Conservation (phyloP, 441 rosid species). For the Jatropha podagrica region DNA sequence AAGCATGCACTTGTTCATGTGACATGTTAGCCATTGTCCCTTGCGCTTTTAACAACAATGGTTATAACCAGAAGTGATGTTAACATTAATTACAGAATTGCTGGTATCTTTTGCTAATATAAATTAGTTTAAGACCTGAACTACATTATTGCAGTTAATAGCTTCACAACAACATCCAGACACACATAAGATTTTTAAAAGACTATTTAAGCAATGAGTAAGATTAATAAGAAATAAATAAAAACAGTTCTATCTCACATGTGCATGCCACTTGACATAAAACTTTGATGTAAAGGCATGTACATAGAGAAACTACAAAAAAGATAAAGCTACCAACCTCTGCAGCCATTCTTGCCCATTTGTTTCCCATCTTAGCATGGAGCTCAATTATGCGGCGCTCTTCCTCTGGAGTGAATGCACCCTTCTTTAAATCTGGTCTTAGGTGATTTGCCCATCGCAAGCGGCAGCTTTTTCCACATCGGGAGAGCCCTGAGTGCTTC, state of each 20-base stretch:
- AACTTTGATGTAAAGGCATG: neutral
- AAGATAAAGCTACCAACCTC: constrained; percentile 53
- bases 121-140: neutral
- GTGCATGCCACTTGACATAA: neutral
- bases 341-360: constrained; percentile 99
- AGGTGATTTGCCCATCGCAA: constrained; percentile 97
- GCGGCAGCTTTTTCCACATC: constrained; percentile 99
- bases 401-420: constrained; percentile 88
- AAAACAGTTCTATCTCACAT: neutral
- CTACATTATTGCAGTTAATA: neutral
- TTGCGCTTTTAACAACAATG: neutral
- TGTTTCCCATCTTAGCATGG: constrained; percentile 95
- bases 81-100: neutral
- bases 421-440: constrained; percentile 96
- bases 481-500: constrained; percentile 81
- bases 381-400: constrained; percentile 80
- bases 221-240: neutral
- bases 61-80: neutral
- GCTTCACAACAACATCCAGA: neutral
- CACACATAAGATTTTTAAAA: neutral
- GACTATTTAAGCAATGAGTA: neutral
- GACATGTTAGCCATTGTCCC: neutral
- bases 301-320: neutral
- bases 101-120: neutral
- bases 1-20: neutral